phyloP scores from a whole-genome alignment of 768 basidiomycete species.

The Tylopilus cervinicoccineus region DNA sequence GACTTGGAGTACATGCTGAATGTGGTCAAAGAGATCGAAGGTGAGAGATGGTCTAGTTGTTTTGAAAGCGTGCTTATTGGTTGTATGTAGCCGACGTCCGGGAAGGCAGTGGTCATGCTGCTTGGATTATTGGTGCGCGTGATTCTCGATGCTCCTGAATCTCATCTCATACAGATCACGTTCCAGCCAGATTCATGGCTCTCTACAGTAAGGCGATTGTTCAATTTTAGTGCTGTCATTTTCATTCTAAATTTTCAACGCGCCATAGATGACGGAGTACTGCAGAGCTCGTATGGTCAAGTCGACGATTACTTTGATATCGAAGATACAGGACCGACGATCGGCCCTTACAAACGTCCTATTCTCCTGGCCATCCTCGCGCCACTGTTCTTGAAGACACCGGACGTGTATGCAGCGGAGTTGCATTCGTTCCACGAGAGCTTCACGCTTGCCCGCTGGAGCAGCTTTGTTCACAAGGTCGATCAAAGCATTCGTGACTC shows the following conservation, averaged over 20 bases:
- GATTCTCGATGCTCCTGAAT: not conserved
- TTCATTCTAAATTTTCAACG: not conserved
- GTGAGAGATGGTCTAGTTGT: constrained; percentile 1
- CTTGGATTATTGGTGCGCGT: constrained; percentile 27
- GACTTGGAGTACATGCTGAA: constrained; percentile 25
- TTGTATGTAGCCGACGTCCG: constrained; percentile 6
- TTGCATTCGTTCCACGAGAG: constrained; percentile 25
- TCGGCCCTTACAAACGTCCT: constrained; percentile 20
- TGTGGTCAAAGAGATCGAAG: constrained; percentile 27
- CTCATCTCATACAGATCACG: constrained; percentile 1
- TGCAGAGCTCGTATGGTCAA: constrained; percentile 30
- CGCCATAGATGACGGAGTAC: constrained; percentile 22
- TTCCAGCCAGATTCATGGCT: constrained; percentile 28
- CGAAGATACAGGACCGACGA: constrained; percentile 11
- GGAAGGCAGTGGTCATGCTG: constrained; percentile 8
- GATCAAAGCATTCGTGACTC: constrained; percentile 32
- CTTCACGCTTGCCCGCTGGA: constrained; percentile 27
- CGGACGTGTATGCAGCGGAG: constrained; percentile 28
- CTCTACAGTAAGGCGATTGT: constrained; percentile 23
- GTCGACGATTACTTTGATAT: constrained; percentile 31
- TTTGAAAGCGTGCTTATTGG: not conserved
- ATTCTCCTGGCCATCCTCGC: constrained; percentile 16
- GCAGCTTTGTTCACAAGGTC: constrained; percentile 27
- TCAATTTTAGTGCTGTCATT: not conserved
- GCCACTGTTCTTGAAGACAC: constrained; percentile 23